Evolutionary conservation across 2,329 filamentous ascomycete genomes (phyloP).

Genomic region (Hypoxylon sp.): DNA sequence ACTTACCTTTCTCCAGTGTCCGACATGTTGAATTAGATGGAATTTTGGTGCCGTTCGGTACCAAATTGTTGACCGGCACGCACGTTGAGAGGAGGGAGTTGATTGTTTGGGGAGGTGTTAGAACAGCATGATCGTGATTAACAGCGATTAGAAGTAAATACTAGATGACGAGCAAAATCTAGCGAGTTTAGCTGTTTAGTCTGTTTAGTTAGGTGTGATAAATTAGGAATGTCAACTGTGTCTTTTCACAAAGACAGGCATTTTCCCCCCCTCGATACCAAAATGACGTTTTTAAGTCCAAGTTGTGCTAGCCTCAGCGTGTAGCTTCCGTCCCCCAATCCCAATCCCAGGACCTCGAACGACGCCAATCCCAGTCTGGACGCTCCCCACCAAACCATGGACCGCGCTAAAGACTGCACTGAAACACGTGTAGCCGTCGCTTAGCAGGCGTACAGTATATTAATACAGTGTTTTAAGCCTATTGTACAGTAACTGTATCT

Average conservation of each 20-base stretch:
- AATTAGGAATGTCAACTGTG: constrained; percentile 35
- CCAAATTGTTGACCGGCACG: constrained; percentile 14
- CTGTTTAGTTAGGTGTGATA: constrained; percentile 12
- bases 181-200: constrained; percentile 3
- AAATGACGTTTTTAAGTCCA: constrained; percentile 44
- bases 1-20: constrained; percentile 57
- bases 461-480: background rate
- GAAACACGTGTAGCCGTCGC: constrained; percentile 22
- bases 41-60: constrained; percentile 24
- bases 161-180: constrained; percentile 13
- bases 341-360: constrained; percentile 12
- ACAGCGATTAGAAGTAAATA: constrained; percentile 8
- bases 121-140: constrained; percentile 29
- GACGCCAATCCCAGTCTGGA: constrained; percentile 31
- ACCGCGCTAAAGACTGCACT: constrained; percentile 23
- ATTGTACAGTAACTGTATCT: constrained; percentile 1
- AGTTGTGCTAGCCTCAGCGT: constrained; percentile 26
- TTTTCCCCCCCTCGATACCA: constrained; percentile 35
- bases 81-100: constrained; percentile 16
- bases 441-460: background rate
- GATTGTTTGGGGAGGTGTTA: constrained; percentile 17
- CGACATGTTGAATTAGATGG: constrained; percentile 53
- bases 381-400: constrained; percentile 31
- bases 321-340: constrained; percentile 24
- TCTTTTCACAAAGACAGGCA: constrained; percentile 38